A percentile compares a stretch with the other conserved stretches of the same genome.
phyloP scores from a whole-genome alignment of 805 yeast genomes.

The Saturnispora gosingensis region DNA sequence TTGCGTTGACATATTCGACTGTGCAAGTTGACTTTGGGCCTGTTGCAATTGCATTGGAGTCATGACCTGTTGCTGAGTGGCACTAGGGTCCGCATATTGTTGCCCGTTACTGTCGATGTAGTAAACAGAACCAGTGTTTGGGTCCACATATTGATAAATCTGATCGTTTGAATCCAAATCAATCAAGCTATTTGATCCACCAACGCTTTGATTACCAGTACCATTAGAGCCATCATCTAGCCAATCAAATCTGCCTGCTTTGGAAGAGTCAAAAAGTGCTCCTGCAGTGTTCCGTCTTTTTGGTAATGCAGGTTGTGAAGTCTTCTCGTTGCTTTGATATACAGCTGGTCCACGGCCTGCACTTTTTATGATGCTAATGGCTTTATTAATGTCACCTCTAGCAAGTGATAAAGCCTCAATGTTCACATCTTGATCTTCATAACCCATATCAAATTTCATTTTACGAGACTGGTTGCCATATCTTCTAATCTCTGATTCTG shows the following conservation, averaged over 20 bases:
- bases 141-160: slow-evolving; percentile 63
- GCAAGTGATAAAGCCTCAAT: slow-evolving; percentile 55
- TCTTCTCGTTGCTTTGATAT: slow-evolving; percentile 13
- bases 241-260: slow-evolving; percentile 31
- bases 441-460: slow-evolving; percentile 47
- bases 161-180: slow-evolving; percentile 28
- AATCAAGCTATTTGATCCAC: slow-evolving; percentile 23
- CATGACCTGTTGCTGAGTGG: slow-evolving; percentile 17
- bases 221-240: slow-evolving; percentile 18
- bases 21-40: slow-evolving; percentile 21
- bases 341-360: slow-evolving; percentile 21
- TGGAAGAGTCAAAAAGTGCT: slow-evolving; percentile 24
- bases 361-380: slow-evolving; percentile 47
- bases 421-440: slow-evolving; percentile 42
- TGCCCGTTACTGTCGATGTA: slow-evolving; percentile 65
- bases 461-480: slow-evolving; percentile 41
- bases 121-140: slow-evolving; percentile 55
- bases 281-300: slow-evolving; percentile 29
- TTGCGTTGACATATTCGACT: slow-evolving; percentile 18
- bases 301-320: slow-evolving; percentile 40
- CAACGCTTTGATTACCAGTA: background rate
- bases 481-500: slow-evolving; percentile 43
- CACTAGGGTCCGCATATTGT: slow-evolving; percentile 44
- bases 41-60: slow-evolving; percentile 21
- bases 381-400: slow-evolving; percentile 49